Conservation (phyloP, 495 filamentous ascomycete species). For the Penicillium herquei region DNA sequence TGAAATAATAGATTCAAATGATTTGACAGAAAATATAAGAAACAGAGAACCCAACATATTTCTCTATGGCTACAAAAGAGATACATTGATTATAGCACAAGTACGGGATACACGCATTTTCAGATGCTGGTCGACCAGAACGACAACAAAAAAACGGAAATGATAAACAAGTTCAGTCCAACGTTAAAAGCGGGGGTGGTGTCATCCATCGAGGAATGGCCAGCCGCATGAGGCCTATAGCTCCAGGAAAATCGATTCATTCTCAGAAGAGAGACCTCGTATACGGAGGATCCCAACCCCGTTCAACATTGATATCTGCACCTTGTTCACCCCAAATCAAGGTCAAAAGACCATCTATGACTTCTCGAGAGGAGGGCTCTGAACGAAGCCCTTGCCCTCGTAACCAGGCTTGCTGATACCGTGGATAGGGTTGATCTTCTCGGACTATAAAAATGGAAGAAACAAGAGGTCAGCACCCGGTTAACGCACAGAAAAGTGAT, state of each 20-base stretch:
- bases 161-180: slow-evolving; percentile 16
- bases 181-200: slow-evolving; percentile 7
- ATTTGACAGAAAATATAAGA: slow-evolving; percentile 10
- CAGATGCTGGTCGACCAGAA: slow-evolving; percentile 33
- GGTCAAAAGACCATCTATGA: slow-evolving; percentile 27
- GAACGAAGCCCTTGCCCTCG: slow-evolving; percentile 76
- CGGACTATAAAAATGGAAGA: slow-evolving; percentile 50
- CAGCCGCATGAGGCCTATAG: slow-evolving; percentile 18
- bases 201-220: slow-evolving; percentile 13
- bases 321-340: slow-evolving; percentile 26
- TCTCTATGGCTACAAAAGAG: slow-evolving; percentile 48
- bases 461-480: slow-evolving; percentile 15
- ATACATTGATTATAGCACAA: slow-evolving; percentile 53
- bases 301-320: slow-evolving; percentile 15
- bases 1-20: neutral
- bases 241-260: neutral
- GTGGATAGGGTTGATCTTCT: slow-evolving; percentile 85
- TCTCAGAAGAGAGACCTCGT: neutral
- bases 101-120: slow-evolving; percentile 49
- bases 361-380: slow-evolving; percentile 58
- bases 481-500: neutral
- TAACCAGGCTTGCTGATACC: slow-evolving; percentile 81
- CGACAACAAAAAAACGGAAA: slow-evolving; percentile 38
- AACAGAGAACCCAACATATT: slow-evolving; percentile 21
- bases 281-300: slow-evolving; percentile 8